phyloP scores from a whole-genome alignment of 2,329 filamentous ascomycete genomes.

The Xylariaceae sp. region DNA sequence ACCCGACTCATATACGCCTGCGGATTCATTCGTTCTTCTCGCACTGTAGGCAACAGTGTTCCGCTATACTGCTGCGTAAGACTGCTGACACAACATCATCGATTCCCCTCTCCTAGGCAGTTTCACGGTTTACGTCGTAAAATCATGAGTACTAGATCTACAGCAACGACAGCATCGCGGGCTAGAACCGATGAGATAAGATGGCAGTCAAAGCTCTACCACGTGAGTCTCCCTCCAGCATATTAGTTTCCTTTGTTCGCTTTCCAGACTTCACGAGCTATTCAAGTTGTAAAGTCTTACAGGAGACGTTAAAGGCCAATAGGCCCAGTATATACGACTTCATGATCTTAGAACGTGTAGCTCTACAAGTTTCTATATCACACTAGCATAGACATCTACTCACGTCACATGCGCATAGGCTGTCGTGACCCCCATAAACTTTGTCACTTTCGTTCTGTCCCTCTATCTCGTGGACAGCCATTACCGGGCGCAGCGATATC shows the following conservation, averaged over 20 bases:
- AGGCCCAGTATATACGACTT: not conserved
- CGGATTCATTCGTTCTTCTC: no score
- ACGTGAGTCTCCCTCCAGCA: constrained; percentile 25
- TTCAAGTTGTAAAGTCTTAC: not conserved
- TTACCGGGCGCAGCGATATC: constrained; percentile 55
- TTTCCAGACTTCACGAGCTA: not conserved
- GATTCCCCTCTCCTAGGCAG: no score
- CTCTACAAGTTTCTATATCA: no score
- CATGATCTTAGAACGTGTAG: no score
- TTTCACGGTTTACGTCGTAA: no score
- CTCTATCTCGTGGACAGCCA: constrained; percentile 66
- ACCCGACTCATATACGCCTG: no score
- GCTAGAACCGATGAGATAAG: not conserved
- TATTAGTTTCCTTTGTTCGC: not conserved
- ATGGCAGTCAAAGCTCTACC: constrained; percentile 32
- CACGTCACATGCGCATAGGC: constrained; percentile 39
- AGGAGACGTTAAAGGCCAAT: not conserved
- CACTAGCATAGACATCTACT: no score
- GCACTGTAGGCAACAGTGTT: no score
- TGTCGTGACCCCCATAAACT: constrained; percentile 67
- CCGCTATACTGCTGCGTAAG: no score
- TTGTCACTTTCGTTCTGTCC: constrained; percentile 69
- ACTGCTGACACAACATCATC: no score
- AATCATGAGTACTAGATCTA: constrained; percentile 9
- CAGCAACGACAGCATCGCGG: not conserved